These are phyloP conservation scores for Anaeromyces robustus DNA, from an alignment of 192 early-diverging fungal species.

Conservation along the genomic window DNA sequence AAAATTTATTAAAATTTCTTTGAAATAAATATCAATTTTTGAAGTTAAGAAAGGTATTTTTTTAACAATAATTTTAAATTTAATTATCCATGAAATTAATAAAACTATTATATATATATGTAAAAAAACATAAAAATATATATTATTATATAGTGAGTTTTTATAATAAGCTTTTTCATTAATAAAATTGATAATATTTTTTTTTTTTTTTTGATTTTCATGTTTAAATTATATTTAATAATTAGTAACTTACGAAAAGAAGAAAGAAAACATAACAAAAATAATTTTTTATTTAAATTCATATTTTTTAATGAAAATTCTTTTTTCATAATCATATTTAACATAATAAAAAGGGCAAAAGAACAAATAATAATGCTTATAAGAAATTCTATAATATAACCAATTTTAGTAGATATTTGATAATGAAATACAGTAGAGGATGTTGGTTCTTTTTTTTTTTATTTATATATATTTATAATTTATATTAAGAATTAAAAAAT, in stretches of 20 bases:
- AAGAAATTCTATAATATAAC: background rate
- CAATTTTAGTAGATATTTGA: background rate
- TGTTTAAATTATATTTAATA: background rate
- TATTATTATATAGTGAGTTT: too few species aligned
- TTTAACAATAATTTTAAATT: background rate
- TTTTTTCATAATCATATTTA: background rate
- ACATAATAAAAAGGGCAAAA: background rate
- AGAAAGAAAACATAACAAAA: background rate
- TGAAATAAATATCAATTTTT: background rate
- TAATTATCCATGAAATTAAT: background rate
- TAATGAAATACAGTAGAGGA: background rate
- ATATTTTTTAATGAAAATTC: background rate
- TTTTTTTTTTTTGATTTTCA: too few species aligned
- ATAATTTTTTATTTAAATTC: background rate
- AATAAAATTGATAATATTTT: too few species aligned
- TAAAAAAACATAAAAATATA: too few species aligned
- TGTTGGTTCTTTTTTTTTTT: background rate
- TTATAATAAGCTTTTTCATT: too few species aligned
- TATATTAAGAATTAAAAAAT: too few species aligned
- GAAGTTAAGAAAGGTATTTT: background rate
- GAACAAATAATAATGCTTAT: background rate
- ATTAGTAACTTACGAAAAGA: background rate
- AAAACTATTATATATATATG: background rate
- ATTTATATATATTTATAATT: too few species aligned
- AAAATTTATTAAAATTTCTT: background rate